These are phyloP conservation scores for Geosmithia morbida DNA, from an alignment of 2,329 filamentous ascomycete genomes.

Conservation along the genomic window DNA sequence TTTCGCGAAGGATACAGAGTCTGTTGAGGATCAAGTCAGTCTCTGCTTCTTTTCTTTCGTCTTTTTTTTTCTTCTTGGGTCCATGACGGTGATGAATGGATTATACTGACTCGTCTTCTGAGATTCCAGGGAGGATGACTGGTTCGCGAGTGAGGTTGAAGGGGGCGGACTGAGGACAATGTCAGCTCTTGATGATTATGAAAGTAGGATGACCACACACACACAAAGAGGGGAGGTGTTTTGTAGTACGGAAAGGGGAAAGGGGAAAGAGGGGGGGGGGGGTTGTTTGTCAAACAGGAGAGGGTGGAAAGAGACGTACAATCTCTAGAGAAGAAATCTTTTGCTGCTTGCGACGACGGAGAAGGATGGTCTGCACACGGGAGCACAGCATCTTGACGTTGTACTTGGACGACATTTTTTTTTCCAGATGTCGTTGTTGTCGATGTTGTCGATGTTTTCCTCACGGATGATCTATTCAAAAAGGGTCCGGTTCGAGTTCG, in stretches of 20 bases:
- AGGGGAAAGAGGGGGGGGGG: not conserved
- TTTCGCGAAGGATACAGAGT: constrained; percentile 33
- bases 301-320: no score
- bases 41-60: not conserved
- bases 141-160: constrained; percentile 43
- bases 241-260: no score
- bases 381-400: constrained; percentile 28
- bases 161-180: constrained; percentile 35
- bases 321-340: constrained; percentile 27
- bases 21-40: constrained; percentile 11
- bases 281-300: no score
- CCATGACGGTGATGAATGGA: not conserved
- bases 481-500: not conserved
- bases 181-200: not conserved
- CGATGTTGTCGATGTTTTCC: not conserved
- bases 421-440: no score
- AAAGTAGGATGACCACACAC: not conserved
- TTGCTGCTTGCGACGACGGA: constrained; percentile 23
- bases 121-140: constrained; percentile 37
- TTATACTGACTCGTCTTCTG: constrained; percentile 40
- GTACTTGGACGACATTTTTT: constrained; percentile 19
- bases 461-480: not conserved
- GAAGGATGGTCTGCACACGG: constrained; percentile 28
- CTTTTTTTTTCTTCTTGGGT: constrained; percentile 1
- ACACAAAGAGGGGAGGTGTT: no score